Base-by-base conservation (phyloP, 768 basidiomycete species). In the Suillus sp. region DNA sequence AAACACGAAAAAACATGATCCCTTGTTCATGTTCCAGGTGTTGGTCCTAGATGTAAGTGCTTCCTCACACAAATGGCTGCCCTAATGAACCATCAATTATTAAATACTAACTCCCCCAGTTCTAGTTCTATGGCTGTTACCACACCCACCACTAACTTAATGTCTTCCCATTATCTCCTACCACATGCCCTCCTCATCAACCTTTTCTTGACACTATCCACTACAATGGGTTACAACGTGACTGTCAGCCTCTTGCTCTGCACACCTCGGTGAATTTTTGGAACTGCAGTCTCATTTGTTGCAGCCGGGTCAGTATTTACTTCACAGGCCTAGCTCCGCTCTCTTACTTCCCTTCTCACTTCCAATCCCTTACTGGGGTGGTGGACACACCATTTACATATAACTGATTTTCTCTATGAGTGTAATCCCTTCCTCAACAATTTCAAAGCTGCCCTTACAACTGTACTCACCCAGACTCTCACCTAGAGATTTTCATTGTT, bases 341-440 rank as follows among this genome's bases (percentile, higher is more conserved):
- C 78, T 0, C 78, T 91, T 9, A 84, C 82, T 66, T 63, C 69
- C n/a, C 77, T 83, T 51, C 78, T 92, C 22, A 82, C 86, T 67
- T 75, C 79, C 11, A 77, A 81, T 2, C 71, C 82, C 0, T 82
- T 84, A 0, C 74, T 88, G 1, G 90, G 90, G 5, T 89, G 88
- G 87, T 90, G 87, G 85, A 83, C 88, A 0, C 81, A 81, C 38
- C 81, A 90, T n/a, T 76, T 93, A n/a, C 90, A 93, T 61, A 77
- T 91, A 32, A 80, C 83, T 2, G 82, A 85, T 9, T 85, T 83
- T 72, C 78, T 80, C 62, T 70, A 69, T 35, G 77, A 76, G 8
- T 78, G 74, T 10, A 78, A 75, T 6, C 72, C 78, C 2, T 79
- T 80, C 6, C 76, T 84, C 68, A 76, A 81, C 13, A 79, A 84